Percentiles rank a stretch among this genome's conserved stretches.
Evolutionary conservation across 1,284 basidiomycete genomes (phyloP).

Genomic region (Coniophora puteana): DNA sequence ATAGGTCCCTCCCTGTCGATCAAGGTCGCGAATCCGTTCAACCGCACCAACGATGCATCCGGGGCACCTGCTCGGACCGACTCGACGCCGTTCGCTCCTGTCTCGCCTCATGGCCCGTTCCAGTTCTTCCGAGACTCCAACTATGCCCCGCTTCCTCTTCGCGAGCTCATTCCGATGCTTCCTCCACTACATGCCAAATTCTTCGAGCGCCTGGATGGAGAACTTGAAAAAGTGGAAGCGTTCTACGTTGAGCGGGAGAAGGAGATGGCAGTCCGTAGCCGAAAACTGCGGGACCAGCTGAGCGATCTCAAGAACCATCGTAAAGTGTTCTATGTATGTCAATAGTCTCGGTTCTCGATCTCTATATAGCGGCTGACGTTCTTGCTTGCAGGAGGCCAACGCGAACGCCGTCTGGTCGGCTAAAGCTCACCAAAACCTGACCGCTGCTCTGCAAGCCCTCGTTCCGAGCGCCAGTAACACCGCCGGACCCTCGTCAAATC

Average conservation of each 20-base stretch:
- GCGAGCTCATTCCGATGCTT: slow-evolving; percentile 49
- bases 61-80: background rate
- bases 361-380: background rate
- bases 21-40: background rate
- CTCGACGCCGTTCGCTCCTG: slow-evolving; percentile 11
- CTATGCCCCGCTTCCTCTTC: slow-evolving; percentile 35
- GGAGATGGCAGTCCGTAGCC: slow-evolving; percentile 57
- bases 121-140: too few species aligned
- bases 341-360: slow-evolving; percentile 14
- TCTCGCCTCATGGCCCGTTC: slow-evolving; percentile 12
- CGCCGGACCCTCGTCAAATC: too few species aligned
- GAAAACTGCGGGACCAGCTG: slow-evolving; percentile 64
- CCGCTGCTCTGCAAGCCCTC: slow-evolving; percentile 9
- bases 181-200: slow-evolving; percentile 64
- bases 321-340: slow-evolving; percentile 63
- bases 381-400: slow-evolving; percentile 17
- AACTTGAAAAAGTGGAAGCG: slow-evolving; percentile 78
- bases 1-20: background rate
- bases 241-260: slow-evolving; percentile 79
- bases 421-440: slow-evolving; percentile 9
- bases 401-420: slow-evolving; percentile 12
- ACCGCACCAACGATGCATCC: background rate
- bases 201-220: slow-evolving; percentile 69
- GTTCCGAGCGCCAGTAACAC: background rate
- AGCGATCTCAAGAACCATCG: slow-evolving; percentile 72